phyloP scores from a whole-genome alignment of 371 early-diverging fungal genomes.

The Mortierella sp. region DNA sequence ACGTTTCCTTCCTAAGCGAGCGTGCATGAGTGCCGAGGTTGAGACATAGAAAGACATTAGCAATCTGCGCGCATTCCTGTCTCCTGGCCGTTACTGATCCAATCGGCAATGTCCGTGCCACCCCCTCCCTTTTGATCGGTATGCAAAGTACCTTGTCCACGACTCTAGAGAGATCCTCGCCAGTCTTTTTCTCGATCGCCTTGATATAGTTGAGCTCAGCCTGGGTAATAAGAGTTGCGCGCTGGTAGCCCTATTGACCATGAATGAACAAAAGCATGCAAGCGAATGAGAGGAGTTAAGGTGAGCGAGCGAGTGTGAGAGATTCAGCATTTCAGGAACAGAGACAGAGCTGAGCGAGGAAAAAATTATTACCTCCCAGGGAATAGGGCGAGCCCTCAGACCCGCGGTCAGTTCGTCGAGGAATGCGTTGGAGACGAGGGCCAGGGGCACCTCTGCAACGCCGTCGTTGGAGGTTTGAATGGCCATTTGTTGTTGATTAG shows the following conservation, averaged over 20 bases:
- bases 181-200: slow-evolving; percentile 68
- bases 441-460: slow-evolving; percentile 75
- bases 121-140: too few relatives aligned
- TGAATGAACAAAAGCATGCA: neutral
- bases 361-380: slow-evolving; percentile 85
- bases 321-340: slow-evolving; percentile 2
- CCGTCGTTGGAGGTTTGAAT: slow-evolving; percentile 23
- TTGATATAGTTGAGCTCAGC: slow-evolving; percentile 84
- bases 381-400: slow-evolving; percentile 85
- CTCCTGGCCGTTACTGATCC: neutral
- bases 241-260: slow-evolving; percentile 83
- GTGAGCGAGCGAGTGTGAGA: neutral
- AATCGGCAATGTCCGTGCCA: neutral
- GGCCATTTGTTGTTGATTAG: slow-evolving; percentile 17
- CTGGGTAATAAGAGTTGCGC: slow-evolving; percentile 87
- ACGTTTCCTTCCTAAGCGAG: slow-evolving; percentile 36
- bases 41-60: neutral
- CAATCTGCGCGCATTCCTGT: neutral
- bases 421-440: slow-evolving; percentile 83
- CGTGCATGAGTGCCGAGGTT: neutral
- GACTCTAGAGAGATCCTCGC: slow-evolving; percentile 63
- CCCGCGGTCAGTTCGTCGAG: slow-evolving; percentile 84
- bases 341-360: neutral
- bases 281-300: neutral
- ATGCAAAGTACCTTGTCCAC: slow-evolving; percentile 58